phyloP scores from a whole-genome alignment of 225 moss, liverwort and hornwort genomes.

The Rhytidiadelphus loreus region DNA sequence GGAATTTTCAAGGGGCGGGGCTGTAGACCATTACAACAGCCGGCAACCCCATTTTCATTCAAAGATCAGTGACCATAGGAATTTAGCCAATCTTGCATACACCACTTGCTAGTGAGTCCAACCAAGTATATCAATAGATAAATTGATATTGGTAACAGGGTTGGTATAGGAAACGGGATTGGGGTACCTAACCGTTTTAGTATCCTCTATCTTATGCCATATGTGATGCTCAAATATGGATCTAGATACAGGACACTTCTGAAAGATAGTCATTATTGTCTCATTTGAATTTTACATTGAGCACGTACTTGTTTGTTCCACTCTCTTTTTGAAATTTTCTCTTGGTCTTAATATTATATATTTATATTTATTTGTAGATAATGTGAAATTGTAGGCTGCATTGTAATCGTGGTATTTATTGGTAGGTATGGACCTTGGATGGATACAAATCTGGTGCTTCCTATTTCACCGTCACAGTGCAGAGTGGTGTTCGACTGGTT shows the following conservation, averaged over 20 bases:
- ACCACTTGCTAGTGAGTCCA: not conserved
- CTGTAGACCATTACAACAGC: not conserved
- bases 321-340: not conserved
- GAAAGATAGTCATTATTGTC: not conserved
- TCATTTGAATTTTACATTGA: not conserved
- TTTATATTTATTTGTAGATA: not conserved
- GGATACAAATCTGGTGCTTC: slow-evolving; percentile 86
- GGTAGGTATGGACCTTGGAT: slow-evolving; percentile 92
- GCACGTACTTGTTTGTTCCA: not conserved
- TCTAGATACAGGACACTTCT: not conserved
- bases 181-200: not conserved
- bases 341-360: not conserved
- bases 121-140: not conserved
- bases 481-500: slow-evolving; percentile 81
- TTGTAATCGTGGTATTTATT: not conserved
- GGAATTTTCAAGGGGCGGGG: not conserved
- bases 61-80: not conserved
- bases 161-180: not conserved
- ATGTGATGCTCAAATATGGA: not conserved
- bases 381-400: not conserved
- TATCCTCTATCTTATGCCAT: not conserved
- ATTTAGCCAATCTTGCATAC: not conserved
- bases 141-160: not conserved
- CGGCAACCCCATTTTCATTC: not conserved
- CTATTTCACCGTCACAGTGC: slow-evolving; percentile 52